phyloP scores from a whole-genome alignment of 768 basidiomycete genomes.

The Collybia sordida region DNA sequence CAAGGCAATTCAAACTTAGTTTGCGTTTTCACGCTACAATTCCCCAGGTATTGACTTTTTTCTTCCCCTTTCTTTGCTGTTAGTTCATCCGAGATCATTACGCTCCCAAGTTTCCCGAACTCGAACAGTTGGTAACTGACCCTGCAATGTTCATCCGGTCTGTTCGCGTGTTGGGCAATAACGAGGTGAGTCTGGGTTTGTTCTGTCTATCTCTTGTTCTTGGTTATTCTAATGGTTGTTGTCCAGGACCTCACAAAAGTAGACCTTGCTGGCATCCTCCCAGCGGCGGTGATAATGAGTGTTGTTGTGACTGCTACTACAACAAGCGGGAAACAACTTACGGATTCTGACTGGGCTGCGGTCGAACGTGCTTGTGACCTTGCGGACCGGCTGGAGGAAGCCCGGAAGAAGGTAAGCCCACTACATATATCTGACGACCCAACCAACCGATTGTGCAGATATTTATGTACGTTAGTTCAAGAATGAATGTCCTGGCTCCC shows the following conservation, averaged over 20 bases:
- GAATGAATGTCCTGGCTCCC: slow-evolving; percentile 98
- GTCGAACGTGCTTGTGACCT: slow-evolving; percentile 87
- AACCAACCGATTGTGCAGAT: slow-evolving; percentile 51
- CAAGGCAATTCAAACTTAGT: slow-evolving; percentile 54
- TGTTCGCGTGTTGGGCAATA: slow-evolving; percentile 85
- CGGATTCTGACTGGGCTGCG: slow-evolving; percentile 72
- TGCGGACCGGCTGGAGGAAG: slow-evolving; percentile 84
- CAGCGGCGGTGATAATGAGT: slow-evolving; percentile 91
- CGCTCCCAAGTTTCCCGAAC: slow-evolving; percentile 90
- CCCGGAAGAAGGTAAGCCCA: slow-evolving; percentile 73
- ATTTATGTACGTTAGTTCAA: slow-evolving; percentile 98
- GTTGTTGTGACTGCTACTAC: slow-evolving; percentile 96
- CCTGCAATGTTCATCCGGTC: slow-evolving; percentile 91
- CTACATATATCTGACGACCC: not conserved
- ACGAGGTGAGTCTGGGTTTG: slow-evolving; percentile 50
- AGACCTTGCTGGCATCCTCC: slow-evolving; percentile 74
- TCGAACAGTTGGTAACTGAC: slow-evolving; percentile 92
- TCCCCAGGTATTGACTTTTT: slow-evolving; percentile 15
- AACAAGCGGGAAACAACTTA: slow-evolving; percentile 72
- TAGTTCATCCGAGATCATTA: slow-evolving; percentile 99
- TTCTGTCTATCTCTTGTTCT: not conserved
- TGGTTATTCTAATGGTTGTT: slow-evolving; percentile 6
- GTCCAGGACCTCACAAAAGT: slow-evolving; percentile 84
- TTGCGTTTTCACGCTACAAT: not conserved
- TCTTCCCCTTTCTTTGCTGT: slow-evolving; percentile 8